Conservation (phyloP, 768 basidiomycete genomes). For the Trametes maxima region DNA sequence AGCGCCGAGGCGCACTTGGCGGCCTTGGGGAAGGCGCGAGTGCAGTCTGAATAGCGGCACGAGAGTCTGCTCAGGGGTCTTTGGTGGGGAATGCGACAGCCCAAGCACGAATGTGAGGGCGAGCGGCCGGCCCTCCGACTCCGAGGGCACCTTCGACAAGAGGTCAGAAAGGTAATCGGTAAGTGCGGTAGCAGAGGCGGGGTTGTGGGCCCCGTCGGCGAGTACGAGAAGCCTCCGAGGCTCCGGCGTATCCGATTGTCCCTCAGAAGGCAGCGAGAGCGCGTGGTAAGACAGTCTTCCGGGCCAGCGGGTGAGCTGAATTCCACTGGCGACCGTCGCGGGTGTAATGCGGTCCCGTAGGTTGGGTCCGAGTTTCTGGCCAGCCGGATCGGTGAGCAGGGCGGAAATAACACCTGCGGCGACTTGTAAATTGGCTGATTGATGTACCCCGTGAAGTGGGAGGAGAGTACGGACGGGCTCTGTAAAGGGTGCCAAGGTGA, state of each 20-base stretch:
- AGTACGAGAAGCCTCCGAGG: constrained; percentile 48
- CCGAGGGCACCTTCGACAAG: constrained; percentile 33
- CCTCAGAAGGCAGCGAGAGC: constrained; percentile 31
- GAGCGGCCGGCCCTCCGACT: constrained; percentile 32
- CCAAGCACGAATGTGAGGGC: constrained; percentile 72
- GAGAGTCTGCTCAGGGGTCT: constrained; percentile 73
- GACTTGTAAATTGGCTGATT: constrained; percentile 83
- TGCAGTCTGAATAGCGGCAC: constrained; percentile 58
- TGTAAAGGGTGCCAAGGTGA: constrained; percentile 47
- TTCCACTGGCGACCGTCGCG: constrained; percentile 55
- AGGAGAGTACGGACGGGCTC: constrained; percentile 52
- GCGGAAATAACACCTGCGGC: constrained; percentile 74
- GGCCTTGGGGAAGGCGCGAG: constrained; percentile 16
- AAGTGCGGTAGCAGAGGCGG: constrained; percentile 71
- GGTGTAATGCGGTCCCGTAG: constrained; percentile 47
- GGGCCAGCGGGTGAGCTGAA: constrained; percentile 68
- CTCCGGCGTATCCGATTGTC: not conserved
- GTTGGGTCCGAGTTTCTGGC: constrained; percentile 48
- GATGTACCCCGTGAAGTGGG: constrained; percentile 79
- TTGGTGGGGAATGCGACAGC: constrained; percentile 86
- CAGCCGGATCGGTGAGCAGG: constrained; percentile 50
- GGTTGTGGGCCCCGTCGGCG: constrained; percentile 94
- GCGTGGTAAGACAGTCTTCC: constrained; percentile 80
- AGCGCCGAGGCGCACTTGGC: constrained; percentile 41
- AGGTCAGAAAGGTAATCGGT: constrained; percentile 59